Base-by-base conservation (phyloP, 2,329 filamentous ascomycete genomes). In the Fusarium multiceps region DNA sequence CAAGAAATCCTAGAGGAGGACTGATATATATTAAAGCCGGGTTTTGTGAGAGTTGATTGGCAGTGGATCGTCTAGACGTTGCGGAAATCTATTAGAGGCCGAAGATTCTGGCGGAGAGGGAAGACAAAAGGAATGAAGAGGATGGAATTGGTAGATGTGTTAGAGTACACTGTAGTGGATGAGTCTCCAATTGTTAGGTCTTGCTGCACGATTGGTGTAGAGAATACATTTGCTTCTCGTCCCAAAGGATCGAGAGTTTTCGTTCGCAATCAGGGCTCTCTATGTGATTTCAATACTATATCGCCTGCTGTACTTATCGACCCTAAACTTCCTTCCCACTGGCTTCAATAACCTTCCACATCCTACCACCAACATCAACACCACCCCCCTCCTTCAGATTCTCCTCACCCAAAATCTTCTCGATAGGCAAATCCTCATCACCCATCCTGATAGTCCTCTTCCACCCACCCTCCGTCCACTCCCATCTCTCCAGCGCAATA, bases 401-500 rank as follows among this genome's bases (percentile, higher is more conserved):
- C 20, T 65, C 53, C 2, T 59, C 63, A 1, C 66, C 66, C 37
- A 72, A 18, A 11, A 75, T 58, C 18, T 68, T 71, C n/a, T 74
- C 68, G 40, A 81, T 81, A 6, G 82, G 81, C 61, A 84, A 48
- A 12, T 51, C 70, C 11, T 73, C 68, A 1, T 69, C 48, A 2
- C 83, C 83, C 40, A 82, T 72, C 21, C 73, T 76, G n/a, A 78
- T 73, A 14, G 76, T 74, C 64, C 74, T 77, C 71, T 58, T 76
- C 83, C 83, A 85, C 4, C 60, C 66, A 12, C n/a, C 55, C 1
- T 55, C 68, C 20, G 41, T 66, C 76, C 81, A 86, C 71, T 82
- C 80, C 88, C 88, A 90, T 56, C 87, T 80, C 81, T 90, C 89
- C 2, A 84, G 79, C 21, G 82, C 79, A 13, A 86, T 73, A 7